Evolutionary conservation across 2,329 filamentous ascomycete species (phyloP).

Genomic region (Chaetomium sp.): DNA sequence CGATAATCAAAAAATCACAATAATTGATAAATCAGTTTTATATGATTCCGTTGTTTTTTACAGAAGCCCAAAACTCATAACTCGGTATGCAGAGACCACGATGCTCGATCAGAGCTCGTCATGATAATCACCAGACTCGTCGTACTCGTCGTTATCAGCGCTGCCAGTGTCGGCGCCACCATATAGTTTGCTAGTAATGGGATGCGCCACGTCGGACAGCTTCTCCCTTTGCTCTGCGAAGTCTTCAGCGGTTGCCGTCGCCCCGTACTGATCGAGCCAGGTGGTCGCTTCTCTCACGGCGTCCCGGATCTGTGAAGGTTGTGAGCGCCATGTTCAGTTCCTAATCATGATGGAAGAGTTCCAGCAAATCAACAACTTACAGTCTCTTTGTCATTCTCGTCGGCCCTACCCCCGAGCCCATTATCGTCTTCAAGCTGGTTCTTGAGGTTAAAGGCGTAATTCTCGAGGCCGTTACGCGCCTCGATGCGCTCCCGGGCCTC

Average conservation of each 20-base stretch:
- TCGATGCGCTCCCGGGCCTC: conserved; percentile 93
- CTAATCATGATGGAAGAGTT: background rate
- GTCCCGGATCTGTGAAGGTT: conserved; percentile 62
- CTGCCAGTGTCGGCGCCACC: conserved; percentile 51
- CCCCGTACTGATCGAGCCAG: conserved; percentile 91
- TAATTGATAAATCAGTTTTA: background rate
- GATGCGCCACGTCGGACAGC: conserved; percentile 90
- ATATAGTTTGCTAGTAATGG: conserved; percentile 98
- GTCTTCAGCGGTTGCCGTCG: conserved; percentile 73
- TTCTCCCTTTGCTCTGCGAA: conserved; percentile 99
- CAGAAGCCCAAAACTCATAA: background rate
- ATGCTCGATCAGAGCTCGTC: conserved; percentile 25
- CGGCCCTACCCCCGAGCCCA: conserved; percentile 87
- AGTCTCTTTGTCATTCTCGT: conserved; percentile 95
- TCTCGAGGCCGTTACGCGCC: conserved; percentile 93
- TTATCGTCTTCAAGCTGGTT: conserved; percentile 97
- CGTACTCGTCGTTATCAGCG: background rate
- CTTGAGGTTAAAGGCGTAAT: conserved; percentile 97
- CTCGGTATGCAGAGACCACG: background rate
- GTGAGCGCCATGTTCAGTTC: background rate
- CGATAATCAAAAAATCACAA: background rate
- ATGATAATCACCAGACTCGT: conserved; percentile 17
- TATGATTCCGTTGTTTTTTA: background rate
- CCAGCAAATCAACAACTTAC: conserved; percentile 23
- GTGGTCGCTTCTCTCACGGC: conserved; percentile 93